Percentiles rank a stretch among this genome's conserved stretches.
phyloP scores from a whole-genome alignment of 495 filamentous ascomycete species.

The Trichodelitschia bisporula region DNA sequence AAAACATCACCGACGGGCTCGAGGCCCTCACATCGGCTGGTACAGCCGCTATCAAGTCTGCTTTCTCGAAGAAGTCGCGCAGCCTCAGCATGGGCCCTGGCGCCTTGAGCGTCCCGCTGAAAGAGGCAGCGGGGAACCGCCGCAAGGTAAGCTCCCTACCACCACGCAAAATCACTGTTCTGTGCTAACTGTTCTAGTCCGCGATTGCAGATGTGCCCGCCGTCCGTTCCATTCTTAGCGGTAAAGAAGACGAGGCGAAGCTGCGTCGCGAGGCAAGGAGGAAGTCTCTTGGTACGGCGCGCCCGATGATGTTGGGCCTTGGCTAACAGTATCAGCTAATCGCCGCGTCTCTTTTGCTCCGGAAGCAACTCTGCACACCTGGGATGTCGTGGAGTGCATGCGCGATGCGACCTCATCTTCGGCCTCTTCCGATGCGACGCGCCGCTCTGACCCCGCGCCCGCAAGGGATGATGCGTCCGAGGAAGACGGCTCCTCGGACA shows the following conservation, averaged over 20 bases:
- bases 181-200: too few relatives aligned
- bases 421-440: conserved; percentile 40
- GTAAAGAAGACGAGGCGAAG: conserved; percentile 32
- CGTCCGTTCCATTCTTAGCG: conserved; percentile 56
- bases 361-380: conserved; percentile 92
- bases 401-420: conserved; percentile 75
- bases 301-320: neutral
- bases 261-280: conserved; percentile 62
- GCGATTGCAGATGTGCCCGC: conserved; percentile 26
- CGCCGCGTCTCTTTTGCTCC: conserved; percentile 93
- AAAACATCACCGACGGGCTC: conserved; percentile 11
- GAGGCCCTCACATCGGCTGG: conserved; percentile 2
- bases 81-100: conserved; percentile 93
- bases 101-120: conserved; percentile 49
- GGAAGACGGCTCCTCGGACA: conserved; percentile 35
- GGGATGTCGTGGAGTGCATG: conserved; percentile 78
- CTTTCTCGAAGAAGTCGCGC: conserved; percentile 70
- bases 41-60: conserved; percentile 12
- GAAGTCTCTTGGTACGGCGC: conserved; percentile 38
- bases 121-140: conserved; percentile 54
- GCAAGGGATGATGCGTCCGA: conserved; percentile 31
- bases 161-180: too few relatives aligned
- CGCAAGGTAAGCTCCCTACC: conserved; percentile 62
- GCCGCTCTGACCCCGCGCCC: too few relatives aligned
- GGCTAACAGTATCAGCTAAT: conserved; percentile 24